A percentile compares a stretch with the other conserved stretches of the same genome.
These are phyloP conservation scores for Epichloe glyceriae DNA, from an alignment of 2,329 filamentous ascomycete genomes.

Conservation along the genomic window DNA sequence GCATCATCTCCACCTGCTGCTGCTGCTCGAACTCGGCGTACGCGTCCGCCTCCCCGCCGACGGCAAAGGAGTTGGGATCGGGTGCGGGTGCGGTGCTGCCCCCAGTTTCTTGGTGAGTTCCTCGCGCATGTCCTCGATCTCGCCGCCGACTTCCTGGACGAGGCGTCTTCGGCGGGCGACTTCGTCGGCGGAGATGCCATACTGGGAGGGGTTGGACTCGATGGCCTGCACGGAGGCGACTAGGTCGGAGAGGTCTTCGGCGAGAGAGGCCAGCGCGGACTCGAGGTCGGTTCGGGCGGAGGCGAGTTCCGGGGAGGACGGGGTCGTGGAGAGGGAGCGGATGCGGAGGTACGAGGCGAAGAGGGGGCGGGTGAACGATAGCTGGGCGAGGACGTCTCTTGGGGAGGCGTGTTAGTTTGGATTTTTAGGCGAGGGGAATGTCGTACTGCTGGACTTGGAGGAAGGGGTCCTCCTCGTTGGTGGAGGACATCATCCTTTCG, in stretches of 20 bases:
- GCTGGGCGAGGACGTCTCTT: constrained; percentile 78
- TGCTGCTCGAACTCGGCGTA: constrained; percentile 82
- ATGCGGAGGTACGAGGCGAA: constrained; percentile 95
- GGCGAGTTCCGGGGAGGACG: constrained; percentile 71
- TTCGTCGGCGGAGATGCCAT: constrained; percentile 73
- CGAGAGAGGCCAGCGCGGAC: constrained; percentile 50
- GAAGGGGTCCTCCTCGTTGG: constrained; percentile 56
- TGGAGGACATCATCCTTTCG: constrained; percentile 52
- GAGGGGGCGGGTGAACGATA: constrained; percentile 68
- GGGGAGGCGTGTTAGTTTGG: background rate
- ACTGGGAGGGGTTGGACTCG: constrained; percentile 76
- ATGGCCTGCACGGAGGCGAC: constrained; percentile 76
- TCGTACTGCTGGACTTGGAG: constrained; percentile 57
- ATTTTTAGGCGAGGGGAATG: background rate
- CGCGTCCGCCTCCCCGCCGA: constrained; percentile 41
- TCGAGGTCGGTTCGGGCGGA: constrained; percentile 61
- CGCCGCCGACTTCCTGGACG: constrained; percentile 77
- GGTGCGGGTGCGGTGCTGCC: constrained; percentile 22
- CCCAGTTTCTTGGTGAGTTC: constrained; percentile 55
- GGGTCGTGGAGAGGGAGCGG: constrained; percentile 63
- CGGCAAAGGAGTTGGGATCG: constrained; percentile 42
- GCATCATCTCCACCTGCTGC: constrained; percentile 82
- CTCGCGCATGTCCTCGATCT: constrained; percentile 79
- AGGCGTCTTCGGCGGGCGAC: constrained; percentile 67
- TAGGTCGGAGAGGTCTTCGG: constrained; percentile 79